Base-by-base conservation (phyloP, 176 grass and related monocot genomes). In the Carex pumila region DNA sequence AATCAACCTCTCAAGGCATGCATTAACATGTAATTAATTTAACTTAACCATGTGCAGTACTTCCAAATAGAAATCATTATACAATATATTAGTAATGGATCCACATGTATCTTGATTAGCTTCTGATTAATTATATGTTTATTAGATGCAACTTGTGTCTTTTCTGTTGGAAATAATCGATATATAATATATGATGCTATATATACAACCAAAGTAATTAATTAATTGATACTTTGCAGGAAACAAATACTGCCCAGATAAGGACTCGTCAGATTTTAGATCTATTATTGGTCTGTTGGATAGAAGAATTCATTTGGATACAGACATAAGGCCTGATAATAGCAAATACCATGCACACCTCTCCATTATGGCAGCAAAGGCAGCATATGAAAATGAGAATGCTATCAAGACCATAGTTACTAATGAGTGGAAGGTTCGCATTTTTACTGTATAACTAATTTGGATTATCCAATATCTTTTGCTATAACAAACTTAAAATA, bases 381-480 rank as follows among this genome's bases (percentile, higher is more conserved):
- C 79, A 5, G 84, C 84, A 9, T 90, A 90, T 83, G 84, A 90
- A 53, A 90, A 90, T 69, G 79, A 86, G 36, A n/a, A 71, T 15
- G 63, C 29, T 22, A 86, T 90, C 36, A 5, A 71, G 43, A 79
- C 53, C 52, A 43, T 64, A 65, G 47, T 90, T 18, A 69, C 15
- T 49, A 3, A 83, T 52, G 21, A 62, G 2, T 90, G 88, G 88
- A 67, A 89, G 68, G 86, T 87, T 43, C 3, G 12, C 22, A 76
- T 31, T 22, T 45, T 45, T 45, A 45, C 43, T 45, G 43, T 45
- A 45, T 45, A 45, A 45, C 43, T 45, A 39, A 39, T 39, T 45
- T 2, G 39, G 11, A 13, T 66, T 18, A 18, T 45, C 61, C 11
- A 45, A 30, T 22, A 15, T 21, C 9, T 18, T 65, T 83, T 83